Evolutionary conservation across 805 yeast species (phyloP).

Genomic region (Yarrowia porcina): DNA sequence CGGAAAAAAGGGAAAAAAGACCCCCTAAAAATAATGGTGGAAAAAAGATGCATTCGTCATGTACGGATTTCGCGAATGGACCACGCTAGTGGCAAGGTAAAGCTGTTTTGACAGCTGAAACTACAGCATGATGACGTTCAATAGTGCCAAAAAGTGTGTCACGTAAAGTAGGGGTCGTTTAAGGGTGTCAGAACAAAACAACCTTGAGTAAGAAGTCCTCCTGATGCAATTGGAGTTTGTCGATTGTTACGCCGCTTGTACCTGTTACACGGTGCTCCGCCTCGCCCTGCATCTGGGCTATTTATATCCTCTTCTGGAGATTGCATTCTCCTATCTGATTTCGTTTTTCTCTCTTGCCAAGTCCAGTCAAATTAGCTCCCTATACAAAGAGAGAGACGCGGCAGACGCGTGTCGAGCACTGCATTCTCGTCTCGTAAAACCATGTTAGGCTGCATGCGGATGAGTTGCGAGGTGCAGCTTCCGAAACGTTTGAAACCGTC

Average conservation of each 20-base stretch:
- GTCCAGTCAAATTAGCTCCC: background rate
- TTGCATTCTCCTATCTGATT: background rate
- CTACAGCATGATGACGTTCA: background rate
- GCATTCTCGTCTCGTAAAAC: background rate
- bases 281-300: background rate
- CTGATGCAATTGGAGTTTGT: no score
- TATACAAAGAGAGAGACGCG: background rate
- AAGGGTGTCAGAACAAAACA: background rate
- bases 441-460: background rate
- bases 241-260: no score
- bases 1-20: no score
- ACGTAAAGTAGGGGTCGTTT: background rate
- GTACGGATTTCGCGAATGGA: no score
- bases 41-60: no score
- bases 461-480: background rate
- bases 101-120: background rate
- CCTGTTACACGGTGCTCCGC: background rate
- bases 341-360: background rate
- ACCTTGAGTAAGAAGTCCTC: no score
- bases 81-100: no score
- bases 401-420: background rate
- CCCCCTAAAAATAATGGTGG: no score
- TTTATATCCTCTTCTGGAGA: background rate
- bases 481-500: background rate
- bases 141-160: background rate